Evolutionary conservation across 208 protist species (phyloP), one percentile per base, ranked within the genome.

Genomic region (Leishmania amazonensis): DNA sequence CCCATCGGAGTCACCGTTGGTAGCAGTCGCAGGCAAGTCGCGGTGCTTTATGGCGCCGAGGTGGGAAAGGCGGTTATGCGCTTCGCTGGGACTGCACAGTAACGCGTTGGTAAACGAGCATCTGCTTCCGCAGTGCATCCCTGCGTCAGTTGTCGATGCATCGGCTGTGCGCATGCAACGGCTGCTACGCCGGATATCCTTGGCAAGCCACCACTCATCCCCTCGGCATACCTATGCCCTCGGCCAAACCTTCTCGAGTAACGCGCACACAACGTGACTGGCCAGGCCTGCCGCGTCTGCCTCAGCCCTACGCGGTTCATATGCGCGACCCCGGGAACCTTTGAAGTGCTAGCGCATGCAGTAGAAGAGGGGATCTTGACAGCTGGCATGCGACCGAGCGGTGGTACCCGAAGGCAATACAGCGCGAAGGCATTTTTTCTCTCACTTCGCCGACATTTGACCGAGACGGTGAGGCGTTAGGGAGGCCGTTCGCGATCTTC

Each of bases 181-280:
- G 83, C 3, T 73, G 81, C 24, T 87, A 90, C 81, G 84, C 84
- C 15, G 79, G 75, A 17, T 91, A 85, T 76, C 79, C 80, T 53
- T 86, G 84, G 6, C 82, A 80, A 57, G 71, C 83, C 6, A 78
- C 81, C 6, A 70, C 86, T 1, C 71, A 68, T 1, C 85, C 84
- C 1, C 80, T 91, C 1, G 84, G 0, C 91, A 24, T 88, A 90
- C 54, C 90, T 84, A 5, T 91, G 84, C 53, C 85, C 84, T 11
- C 76, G 84, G 6, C 81, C 84, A 31, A 83, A 90, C 19, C 78
- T 90, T 0, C 81, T 87, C 1, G 84, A 84, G 5, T 80, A 87
- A 8, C 82, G 87, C n/a, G 88, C 87, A 42, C 89, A 88, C 84
- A 91, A 83, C 42, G 83, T 87, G 17, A 81, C 89, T 21, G 84